Base-by-base conservation (phyloP, 805 yeast species). In the Myxozyma kluyveri region DNA sequence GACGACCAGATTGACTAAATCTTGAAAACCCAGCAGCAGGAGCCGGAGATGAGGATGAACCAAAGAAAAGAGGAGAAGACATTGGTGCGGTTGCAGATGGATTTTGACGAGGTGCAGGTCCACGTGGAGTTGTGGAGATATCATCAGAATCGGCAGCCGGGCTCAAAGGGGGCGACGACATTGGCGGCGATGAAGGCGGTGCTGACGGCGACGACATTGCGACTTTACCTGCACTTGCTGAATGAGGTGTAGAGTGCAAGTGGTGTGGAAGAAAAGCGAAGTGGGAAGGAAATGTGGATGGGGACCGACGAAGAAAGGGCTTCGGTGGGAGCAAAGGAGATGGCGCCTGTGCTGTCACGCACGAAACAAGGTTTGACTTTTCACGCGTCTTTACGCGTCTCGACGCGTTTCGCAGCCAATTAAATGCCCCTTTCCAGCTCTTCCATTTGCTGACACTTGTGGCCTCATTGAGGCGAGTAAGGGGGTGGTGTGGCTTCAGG, bases 61-160 rank as follows among this genome's bases (percentile, higher is more conserved):
- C 39, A 44, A 41, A 52, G 44, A 52, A 47, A 10, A 48, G 42
- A 17, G 56, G 56, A 18, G 56, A 52, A n/a, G 52, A 52, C 33
- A 29, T 14, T 9, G 33, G 33, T 9, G 33, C 33, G 9, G 9
- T 9, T 29, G 33, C 33, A 14, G 9, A 9, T 29, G 33, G 12
- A 14, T 29, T 29, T 29, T 9, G 14, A 9, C 14, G 33, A 9
- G 33, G 33, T 9, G 14, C 33, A 29, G 33, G 33, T 14, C 14
- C 33, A 14, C 33, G 33, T 14, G 33, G 33, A 29, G 33, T 29
- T 9, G 33, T 29, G 33, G 33, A 29, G 12, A 9, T 14, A 14
- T 29, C 33, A 14, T 29, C 33, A 14, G 14, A 9, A 14, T 29
- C 33, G 12, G 14, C 14, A 9, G 33, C 12, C n/a, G n/a, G n/a